Evolutionary conservation across 1,284 basidiomycete species (phyloP).

Genomic region (Sanghuangporus baumii): DNA sequence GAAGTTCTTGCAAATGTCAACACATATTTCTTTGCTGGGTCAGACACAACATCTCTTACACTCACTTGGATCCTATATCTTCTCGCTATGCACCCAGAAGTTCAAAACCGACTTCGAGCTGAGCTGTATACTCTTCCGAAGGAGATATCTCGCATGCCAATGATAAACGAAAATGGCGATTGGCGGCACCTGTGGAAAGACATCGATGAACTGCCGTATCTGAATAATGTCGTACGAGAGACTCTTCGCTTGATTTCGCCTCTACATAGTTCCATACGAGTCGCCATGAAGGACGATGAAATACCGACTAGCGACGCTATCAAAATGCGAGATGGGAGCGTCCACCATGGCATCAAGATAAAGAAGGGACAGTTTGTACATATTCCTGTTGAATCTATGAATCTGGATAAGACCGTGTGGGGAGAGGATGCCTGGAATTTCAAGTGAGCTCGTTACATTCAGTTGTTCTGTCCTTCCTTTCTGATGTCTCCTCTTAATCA

Average conservation of each 20-base stretch:
- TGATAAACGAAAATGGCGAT: slow-evolving; percentile 32
- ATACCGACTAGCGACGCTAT: slow-evolving; percentile 67
- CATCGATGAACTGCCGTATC: slow-evolving; percentile 60
- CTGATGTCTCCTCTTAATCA: slow-evolving; percentile 25
- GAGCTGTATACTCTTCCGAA: slow-evolving; percentile 49
- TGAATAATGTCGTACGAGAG: slow-evolving; percentile 76
- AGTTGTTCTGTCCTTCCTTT: neutral
- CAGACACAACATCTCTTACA: slow-evolving; percentile 68
- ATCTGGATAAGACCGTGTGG: slow-evolving; percentile 69
- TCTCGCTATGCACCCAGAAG: slow-evolving; percentile 54
- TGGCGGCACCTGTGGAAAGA: slow-evolving; percentile 34
- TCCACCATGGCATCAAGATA: slow-evolving; percentile 39
- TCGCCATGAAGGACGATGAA: slow-evolving; percentile 67
- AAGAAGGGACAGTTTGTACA: slow-evolving; percentile 68
- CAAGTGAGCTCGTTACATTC: slow-evolving; percentile 40
- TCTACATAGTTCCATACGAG: slow-evolving; percentile 73
- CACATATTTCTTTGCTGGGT: slow-evolving; percentile 27
- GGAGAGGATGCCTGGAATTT: slow-evolving; percentile 73
- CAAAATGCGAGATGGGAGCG: slow-evolving; percentile 44
- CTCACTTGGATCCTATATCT: slow-evolving; percentile 74
- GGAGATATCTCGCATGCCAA: slow-evolving; percentile 30
- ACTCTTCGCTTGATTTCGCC: slow-evolving; percentile 71
- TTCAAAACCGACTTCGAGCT: slow-evolving; percentile 58
- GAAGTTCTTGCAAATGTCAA: slow-evolving; percentile 29
- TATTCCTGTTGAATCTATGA: slow-evolving; percentile 72